phyloP scores from a whole-genome alignment of 2,329 filamentous ascomycete genomes.

The Fusarium protoensiforme region DNA sequence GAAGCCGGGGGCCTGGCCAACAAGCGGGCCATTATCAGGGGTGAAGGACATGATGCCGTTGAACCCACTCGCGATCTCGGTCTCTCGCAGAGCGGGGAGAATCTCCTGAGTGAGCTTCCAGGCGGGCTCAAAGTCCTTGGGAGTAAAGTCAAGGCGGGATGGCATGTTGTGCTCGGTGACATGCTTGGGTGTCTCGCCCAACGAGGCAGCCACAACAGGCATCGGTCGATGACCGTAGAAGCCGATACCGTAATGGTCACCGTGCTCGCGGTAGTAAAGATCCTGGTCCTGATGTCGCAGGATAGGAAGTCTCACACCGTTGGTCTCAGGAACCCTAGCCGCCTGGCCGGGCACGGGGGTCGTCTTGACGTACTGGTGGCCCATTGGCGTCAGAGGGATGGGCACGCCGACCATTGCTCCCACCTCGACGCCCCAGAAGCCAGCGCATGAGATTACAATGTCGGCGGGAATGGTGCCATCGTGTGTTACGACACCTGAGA shows the following conservation, averaged over 20 bases:
- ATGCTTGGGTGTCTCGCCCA: conserved; percentile 63
- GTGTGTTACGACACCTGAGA: conserved; percentile 66
- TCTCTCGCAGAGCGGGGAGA: conserved; percentile 62
- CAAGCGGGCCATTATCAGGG: conserved; percentile 69
- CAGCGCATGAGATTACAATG: conserved; percentile 71
- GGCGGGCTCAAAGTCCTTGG: conserved; percentile 68
- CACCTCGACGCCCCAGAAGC: conserved; percentile 74
- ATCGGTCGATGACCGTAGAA: conserved; percentile 73
- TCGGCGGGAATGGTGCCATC: conserved; percentile 64
- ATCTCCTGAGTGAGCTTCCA: conserved; percentile 68
- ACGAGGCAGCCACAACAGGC: conserved; percentile 65
- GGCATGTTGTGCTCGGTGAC: conserved; percentile 72
- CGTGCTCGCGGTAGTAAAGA: conserved; percentile 73
- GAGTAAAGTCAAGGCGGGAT: conserved; percentile 69
- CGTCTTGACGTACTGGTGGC: conserved; percentile 73
- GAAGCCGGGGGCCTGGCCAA: conserved; percentile 67
- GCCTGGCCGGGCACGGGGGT: conserved; percentile 59
- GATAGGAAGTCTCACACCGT: conserved; percentile 67
- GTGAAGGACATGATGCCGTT: conserved; percentile 76
- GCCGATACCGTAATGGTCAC: conserved; percentile 70
- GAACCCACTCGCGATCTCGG: conserved; percentile 68
- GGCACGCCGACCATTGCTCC: conserved; percentile 69
- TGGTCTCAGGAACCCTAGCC: conserved; percentile 50
- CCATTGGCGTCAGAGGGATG: conserved; percentile 69
- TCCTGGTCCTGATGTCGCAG: conserved; percentile 72